Percentiles rank a stretch among this genome's conserved stretches.
Conservation (phyloP, 768 basidiomycete genomes). For the Leccinum boreale region DNA sequence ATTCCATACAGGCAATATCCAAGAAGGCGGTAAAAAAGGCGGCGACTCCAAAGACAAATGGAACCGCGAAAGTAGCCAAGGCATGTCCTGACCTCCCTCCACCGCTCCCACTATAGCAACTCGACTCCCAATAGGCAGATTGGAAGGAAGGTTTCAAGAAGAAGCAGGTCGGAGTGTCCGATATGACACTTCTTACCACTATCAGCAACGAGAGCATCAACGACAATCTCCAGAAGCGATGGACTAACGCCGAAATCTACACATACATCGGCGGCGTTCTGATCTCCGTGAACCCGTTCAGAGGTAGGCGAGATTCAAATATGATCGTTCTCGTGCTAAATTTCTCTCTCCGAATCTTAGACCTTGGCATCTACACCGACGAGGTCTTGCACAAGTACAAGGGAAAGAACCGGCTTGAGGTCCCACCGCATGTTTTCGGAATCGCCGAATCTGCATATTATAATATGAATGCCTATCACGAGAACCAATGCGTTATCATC, state of each 20-base stretch:
- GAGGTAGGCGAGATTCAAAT: constrained; percentile 49
- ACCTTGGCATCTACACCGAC: constrained; percentile 97
- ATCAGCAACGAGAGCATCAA: constrained; percentile 98
- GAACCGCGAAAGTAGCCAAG: constrained; percentile 66
- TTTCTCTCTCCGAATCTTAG: constrained; percentile 36
- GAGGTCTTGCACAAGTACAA: constrained; percentile 81
- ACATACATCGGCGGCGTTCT: constrained; percentile 98
- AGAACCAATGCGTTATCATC: constrained; percentile 99
- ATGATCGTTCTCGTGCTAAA: constrained; percentile 2
- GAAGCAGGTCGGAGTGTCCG: constrained; percentile 96
- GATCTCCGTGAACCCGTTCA: constrained; percentile 99
- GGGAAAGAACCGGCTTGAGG: constrained; percentile 97
- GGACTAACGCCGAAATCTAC: constrained; percentile 94
- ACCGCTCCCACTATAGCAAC: constrained; percentile 6
- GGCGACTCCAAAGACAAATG: constrained; percentile 55
- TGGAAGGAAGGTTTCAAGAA: constrained; percentile 99
- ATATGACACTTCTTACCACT: constrained; percentile 96
- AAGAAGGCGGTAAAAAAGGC: constrained; percentile 91
- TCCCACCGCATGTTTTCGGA: constrained; percentile 95
- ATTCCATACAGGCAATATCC: constrained; percentile 61
- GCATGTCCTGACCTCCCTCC: constrained; percentile 37
- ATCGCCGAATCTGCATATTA: constrained; percentile 98
- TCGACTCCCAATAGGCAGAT: constrained; percentile 64
- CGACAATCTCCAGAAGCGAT: constrained; percentile 95
- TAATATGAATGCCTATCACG: constrained; percentile 98